Percentiles rank a stretch among this genome's conserved stretches.
These are phyloP conservation scores for Pichia deserticola DNA, from an alignment of 805 yeast species.

Conservation along the genomic window DNA sequence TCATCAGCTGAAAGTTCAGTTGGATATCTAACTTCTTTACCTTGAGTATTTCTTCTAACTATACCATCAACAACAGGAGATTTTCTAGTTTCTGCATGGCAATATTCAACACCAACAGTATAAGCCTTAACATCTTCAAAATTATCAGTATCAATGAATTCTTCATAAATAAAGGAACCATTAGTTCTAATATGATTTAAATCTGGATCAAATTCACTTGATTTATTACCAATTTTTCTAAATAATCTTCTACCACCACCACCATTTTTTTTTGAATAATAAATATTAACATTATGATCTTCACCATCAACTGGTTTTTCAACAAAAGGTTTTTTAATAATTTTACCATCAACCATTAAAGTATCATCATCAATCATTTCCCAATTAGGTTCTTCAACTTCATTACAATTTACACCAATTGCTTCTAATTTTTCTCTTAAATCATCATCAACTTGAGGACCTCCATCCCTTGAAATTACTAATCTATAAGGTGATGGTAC, in stretches of 20 bases:
- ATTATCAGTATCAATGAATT: constrained; percentile 96
- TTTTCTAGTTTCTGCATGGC: constrained; percentile 98
- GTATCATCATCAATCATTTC: constrained; percentile 86
- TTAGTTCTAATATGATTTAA: constrained; percentile 69
- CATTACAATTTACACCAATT: constrained; percentile 50
- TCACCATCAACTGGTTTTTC: constrained; percentile 99
- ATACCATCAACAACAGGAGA: constrained; percentile 99
- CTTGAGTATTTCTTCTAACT: constrained; percentile 93
- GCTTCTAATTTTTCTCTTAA: constrained; percentile 50
- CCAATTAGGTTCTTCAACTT: constrained; percentile 67
- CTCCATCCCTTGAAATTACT: constrained; percentile 93
- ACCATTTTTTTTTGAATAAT: constrained; percentile 80
- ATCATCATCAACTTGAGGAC: constrained; percentile 75
- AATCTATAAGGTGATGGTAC: constrained; percentile 88
- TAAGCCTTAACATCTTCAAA: constrained; percentile 98
- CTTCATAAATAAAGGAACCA: constrained; percentile 88
- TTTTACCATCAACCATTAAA: constrained; percentile 62
- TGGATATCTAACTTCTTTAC: constrained; percentile 89
- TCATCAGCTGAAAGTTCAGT: constrained; percentile 75
- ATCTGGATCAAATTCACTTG: constrained; percentile 89
- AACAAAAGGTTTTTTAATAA: constrained; percentile 82
- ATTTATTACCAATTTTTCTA: constrained; percentile 93
- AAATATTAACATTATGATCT: constrained; percentile 92
- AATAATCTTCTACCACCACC: constrained; percentile 96
- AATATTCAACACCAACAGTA: constrained; percentile 83